A percentile compares a stretch with the other conserved stretches of the same genome.
phyloP scores from a whole-genome alignment of 192 early-diverging fungal species.

The Dissophora globulifera region DNA sequence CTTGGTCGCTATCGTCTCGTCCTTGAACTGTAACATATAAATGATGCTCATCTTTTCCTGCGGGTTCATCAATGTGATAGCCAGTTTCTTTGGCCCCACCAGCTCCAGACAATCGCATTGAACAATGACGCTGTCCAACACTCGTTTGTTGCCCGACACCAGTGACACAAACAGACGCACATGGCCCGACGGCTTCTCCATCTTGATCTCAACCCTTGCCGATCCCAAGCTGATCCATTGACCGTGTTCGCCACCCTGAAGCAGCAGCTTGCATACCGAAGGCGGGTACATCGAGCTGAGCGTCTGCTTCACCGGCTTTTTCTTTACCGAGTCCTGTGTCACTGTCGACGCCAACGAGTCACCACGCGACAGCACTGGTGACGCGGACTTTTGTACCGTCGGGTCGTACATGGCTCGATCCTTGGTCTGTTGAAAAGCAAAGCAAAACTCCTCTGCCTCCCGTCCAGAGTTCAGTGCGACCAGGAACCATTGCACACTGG shows the following conservation, averaged over 20 bases:
- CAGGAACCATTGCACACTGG: conserved; percentile 59
- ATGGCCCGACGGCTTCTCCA: conserved; percentile 59
- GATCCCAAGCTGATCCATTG: conserved; percentile 62
- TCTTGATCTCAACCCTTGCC: conserved; percentile 58
- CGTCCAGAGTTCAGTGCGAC: conserved; percentile 45
- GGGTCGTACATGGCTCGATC: conserved; percentile 51
- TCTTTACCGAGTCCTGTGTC: conserved; percentile 6
- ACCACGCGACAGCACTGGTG: conserved; percentile 38
- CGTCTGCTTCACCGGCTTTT: conserved; percentile 45
- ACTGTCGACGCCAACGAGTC: conserved; percentile 46
- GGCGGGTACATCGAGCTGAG: conserved; percentile 51
- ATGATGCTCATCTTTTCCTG: conserved; percentile 57
- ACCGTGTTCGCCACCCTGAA: conserved; percentile 62
- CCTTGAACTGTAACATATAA: conserved; percentile 68
- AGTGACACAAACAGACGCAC: conserved; percentile 60
- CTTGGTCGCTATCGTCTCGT: conserved; percentile 58
- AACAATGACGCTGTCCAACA: conserved; percentile 59
- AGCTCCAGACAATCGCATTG: conserved; percentile 60
- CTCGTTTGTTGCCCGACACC: conserved; percentile 52
- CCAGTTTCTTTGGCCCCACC: conserved; percentile 56
- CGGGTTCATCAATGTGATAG: conserved; percentile 59
- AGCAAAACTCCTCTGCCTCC: conserved; percentile 53
- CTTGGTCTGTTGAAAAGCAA: conserved; percentile 51
- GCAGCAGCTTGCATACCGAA: conserved; percentile 55
- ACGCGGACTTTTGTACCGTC: conserved; percentile 20